A percentile compares a stretch with the other conserved stretches of the same genome.
Conservation (phyloP, 2,329 filamentous ascomycete genomes). For the Diatrype stigma region DNA sequence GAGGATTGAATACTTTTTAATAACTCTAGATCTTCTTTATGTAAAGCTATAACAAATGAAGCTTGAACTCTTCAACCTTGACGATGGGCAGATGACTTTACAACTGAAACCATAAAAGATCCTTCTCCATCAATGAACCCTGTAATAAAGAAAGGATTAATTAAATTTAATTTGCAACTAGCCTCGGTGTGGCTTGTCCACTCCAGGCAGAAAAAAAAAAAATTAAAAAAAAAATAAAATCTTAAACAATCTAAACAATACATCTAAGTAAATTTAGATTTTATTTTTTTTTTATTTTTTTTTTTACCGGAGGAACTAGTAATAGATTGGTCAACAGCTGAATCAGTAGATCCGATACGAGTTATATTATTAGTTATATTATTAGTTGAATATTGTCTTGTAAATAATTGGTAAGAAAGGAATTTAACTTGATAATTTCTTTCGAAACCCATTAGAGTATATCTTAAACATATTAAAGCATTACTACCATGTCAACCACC, state of each 20-base stretch:
- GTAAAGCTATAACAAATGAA: conserved; percentile 5
- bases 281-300: no score
- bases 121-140: conserved; percentile 5
- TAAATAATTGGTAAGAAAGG: conserved; percentile 1
- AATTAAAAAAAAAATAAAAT: no score
- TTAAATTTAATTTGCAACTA: not conserved
- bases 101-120: conserved; percentile 3
- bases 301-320: no score
- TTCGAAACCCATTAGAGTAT: not conserved
- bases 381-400: conserved; percentile 4
- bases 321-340: not conserved
- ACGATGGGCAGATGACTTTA: conserved; percentile 1
- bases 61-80: conserved; percentile 2
- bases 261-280: no score
- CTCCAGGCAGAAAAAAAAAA: no score
- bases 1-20: conserved; percentile 8
- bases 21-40: conserved; percentile 6
- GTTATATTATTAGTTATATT: conserved; percentile 1
- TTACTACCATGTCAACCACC: no score
- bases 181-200: no score
- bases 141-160: conserved; percentile 5
- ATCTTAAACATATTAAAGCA: no score
- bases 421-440: not conserved
- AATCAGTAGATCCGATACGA: not conserved
- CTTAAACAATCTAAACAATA: no score